These are phyloP conservation scores for Omphalea diandra DNA, from an alignment of 441 rosid species.

Conservation along the genomic window DNA sequence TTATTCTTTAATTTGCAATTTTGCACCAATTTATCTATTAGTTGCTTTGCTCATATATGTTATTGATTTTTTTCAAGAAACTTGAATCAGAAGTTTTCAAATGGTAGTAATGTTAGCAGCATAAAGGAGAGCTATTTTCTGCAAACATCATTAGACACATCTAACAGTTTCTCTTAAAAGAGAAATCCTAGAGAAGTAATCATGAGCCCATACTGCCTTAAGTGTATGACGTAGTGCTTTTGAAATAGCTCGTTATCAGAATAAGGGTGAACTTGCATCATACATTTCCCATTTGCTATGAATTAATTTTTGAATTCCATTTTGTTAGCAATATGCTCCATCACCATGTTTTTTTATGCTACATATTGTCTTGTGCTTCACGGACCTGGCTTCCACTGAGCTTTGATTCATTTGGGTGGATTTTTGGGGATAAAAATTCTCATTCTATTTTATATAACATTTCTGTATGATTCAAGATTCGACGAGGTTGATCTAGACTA, in stretches of 20 bases:
- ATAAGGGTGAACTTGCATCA: conserved; percentile 98
- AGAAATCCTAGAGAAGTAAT: conserved; percentile 64
- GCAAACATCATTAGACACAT: conserved; percentile 88
- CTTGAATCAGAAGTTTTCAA: conserved; percentile 72
- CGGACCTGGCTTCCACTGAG: not conserved
- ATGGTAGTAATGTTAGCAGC: conserved; percentile 81
- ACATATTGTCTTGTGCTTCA: conserved; percentile 4
- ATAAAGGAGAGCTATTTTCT: conserved; percentile 96
- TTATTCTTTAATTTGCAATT: conserved; percentile 22
- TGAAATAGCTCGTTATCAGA: conserved; percentile 91
- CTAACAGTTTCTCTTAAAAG: conserved; percentile 70
- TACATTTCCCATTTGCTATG: conserved; percentile 96
- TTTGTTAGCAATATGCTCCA: too few relatives aligned
- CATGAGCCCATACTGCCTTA: conserved; percentile 77
- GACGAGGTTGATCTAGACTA: conserved; percentile 95
- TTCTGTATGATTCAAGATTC: conserved; percentile 58
- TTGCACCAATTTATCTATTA: conserved; percentile 13
- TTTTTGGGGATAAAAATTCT: not conserved
- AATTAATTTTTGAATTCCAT: conserved; percentile 1
- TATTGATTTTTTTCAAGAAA: conserved; percentile 46
- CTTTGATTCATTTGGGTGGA: not conserved
- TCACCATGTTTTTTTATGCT: conserved; percentile 5
- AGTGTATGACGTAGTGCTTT: conserved; percentile 87
- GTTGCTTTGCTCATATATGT: conserved; percentile 2
- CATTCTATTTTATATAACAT: not conserved